Conservation (phyloP, 495 filamentous ascomycete species). For the Cercophora sp. region DNA sequence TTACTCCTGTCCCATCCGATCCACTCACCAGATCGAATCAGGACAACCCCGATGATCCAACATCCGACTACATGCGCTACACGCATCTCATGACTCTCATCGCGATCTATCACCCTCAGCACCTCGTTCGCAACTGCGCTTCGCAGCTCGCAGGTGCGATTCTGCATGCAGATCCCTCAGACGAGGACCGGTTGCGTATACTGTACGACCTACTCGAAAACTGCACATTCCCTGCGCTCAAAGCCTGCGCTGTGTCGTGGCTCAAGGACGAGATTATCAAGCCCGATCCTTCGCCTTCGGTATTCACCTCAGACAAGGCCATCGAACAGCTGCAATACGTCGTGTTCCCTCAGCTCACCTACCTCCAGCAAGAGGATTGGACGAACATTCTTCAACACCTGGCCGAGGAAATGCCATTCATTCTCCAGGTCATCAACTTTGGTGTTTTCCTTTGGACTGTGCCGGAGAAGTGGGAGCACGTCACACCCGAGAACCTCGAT, state of each 20-base stretch:
- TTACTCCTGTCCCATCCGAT: constrained; percentile 22
- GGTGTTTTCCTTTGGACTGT: constrained; percentile 47
- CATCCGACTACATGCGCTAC: constrained; percentile 48
- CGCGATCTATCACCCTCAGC: constrained; percentile 63
- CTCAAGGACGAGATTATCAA: constrained; percentile 76
- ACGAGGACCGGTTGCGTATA: constrained; percentile 65
- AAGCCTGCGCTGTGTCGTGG: constrained; percentile 80
- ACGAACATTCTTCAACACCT: constrained; percentile 31
- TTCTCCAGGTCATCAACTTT: constrained; percentile 47
- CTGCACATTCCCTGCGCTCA: constrained; percentile 70
- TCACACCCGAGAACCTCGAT: constrained; percentile 39
- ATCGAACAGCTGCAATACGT: constrained; percentile 44
- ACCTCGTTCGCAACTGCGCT: constrained; percentile 66
- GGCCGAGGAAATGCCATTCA: constrained; percentile 35
- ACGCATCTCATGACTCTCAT: constrained; percentile 60
- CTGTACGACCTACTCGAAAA: constrained; percentile 79
- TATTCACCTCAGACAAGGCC: constrained; percentile 55
- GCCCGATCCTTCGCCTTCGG: constrained; percentile 20
- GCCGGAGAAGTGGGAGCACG: constrained; percentile 31
- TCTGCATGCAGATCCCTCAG: constrained; percentile 72
- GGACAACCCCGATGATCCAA: constrained; percentile 24
- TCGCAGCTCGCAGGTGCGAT: constrained; percentile 68
- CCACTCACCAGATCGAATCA: too few relatives aligned
- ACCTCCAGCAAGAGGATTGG: constrained; percentile 23
- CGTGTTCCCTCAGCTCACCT: constrained; percentile 38